Conservation (phyloP, 78 protist species). For the Dictyostelium brefeldianum region DNA sequence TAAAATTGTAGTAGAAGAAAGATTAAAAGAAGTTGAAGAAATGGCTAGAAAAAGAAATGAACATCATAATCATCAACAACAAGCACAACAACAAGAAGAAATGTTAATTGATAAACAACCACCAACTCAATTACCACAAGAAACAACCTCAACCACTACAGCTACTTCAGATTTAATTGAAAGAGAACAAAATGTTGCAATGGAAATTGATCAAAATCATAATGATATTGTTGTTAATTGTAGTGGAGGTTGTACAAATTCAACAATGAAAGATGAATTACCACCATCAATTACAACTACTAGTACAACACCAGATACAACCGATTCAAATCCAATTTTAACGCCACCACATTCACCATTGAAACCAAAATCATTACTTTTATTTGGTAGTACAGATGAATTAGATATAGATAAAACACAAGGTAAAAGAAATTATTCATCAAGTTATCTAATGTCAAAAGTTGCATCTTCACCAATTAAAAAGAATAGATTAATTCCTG, state of each 20-base stretch:
- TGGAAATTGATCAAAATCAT: not conserved
- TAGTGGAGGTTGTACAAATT: no score
- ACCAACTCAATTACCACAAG: not conserved
- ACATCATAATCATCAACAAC: not conserved
- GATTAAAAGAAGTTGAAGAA: slow-evolving; percentile 18
- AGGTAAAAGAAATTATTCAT: slow-evolving; percentile 46
- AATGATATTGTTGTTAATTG: not conserved
- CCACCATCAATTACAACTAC: not conserved
- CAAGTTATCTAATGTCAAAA: slow-evolving; percentile 59
- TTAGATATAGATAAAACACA: not conserved
- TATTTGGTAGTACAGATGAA: no score
- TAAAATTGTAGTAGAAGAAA: not conserved
- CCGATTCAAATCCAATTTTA: not conserved
- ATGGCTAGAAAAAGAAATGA: not conserved
- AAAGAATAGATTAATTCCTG: slow-evolving; percentile 60
- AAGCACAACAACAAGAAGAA: not conserved
- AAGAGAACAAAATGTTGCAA: not conserved
- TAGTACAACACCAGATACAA: not conserved
- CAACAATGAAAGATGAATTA: not conserved
- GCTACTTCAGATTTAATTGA: not conserved
- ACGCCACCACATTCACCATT: slow-evolving; percentile 8
- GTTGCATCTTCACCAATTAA: slow-evolving; percentile 66
- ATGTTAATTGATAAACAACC: not conserved
- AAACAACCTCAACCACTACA: not conserved
- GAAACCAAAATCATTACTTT: not conserved